Evolutionary conservation across 202 grass and related monocot species (phyloP), one percentile per base, ranked within the genome.

Genomic region (Eragrostis tef): DNA sequence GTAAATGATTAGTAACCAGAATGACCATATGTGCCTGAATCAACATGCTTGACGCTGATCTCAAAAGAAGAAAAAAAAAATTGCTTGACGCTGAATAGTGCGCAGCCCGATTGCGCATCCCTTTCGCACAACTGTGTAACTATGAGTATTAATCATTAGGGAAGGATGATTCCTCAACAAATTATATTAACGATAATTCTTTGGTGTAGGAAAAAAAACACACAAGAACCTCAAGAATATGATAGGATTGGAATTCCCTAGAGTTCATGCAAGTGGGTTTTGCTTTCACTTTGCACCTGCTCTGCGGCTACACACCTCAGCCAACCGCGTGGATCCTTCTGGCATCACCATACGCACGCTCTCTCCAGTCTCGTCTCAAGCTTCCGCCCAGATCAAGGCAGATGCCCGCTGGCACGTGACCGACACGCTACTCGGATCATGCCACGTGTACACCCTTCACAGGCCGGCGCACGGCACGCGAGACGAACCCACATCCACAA

Each of bases 281-380:
- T 25, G 36, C 75, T 58, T 22, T 36, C 67, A 14, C 53, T 50
- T 50, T 41, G 76, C 61, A 52, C 51, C 50, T 52, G 53, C 44
- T 20, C 52, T 45, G 39, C 9, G 48, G 53, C n/a, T 19, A 7
- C 36, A 8, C 64, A 69, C 34, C 31, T 24, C 14, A 45, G 70
- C 70, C 19, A 65, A 36, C 36, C 61, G 67, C 3, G 60, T 25
- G 57, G 79, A 73, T 39, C 25, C 56, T 16, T 81, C 53, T 82
- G 43, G 44, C 69, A 66, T 27, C 59, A 45, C 53, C 49, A 6
- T 29, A 59, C 79, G 68, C 48, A 7, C 12, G 12, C 42, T 1
- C 6, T 70, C 24, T 70, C 64, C 7, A 36, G 25, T 34, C 9
- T 56, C 50, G 7, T 71, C 52, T 4, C 31, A 21, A 59, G 52